Evolutionary conservation across 2,329 filamentous ascomycete species (phyloP).

Genomic region (Lachnum nothofagi): DNA sequence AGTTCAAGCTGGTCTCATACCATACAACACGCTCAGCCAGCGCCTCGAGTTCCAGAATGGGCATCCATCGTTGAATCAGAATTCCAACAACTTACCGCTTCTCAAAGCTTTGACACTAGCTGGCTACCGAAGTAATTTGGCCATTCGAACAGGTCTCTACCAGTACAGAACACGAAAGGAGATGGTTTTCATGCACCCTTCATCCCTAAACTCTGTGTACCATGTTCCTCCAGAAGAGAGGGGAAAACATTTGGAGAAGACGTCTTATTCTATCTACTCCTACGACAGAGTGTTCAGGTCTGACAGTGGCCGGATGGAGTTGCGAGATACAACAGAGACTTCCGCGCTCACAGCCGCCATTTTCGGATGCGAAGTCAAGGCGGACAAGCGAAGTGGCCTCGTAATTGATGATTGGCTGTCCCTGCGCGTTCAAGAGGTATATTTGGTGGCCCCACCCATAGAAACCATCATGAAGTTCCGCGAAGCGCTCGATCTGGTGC

Average conservation of each 20-base stretch:
- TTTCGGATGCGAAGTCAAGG: background rate
- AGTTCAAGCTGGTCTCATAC: background rate
- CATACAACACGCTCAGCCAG: background rate
- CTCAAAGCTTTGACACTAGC: conserved; percentile 44
- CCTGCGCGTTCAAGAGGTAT: background rate
- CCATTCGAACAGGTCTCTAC: conserved; percentile 8
- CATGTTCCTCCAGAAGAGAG: background rate
- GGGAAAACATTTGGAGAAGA: background rate
- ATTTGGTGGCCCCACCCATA: background rate
- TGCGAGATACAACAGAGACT: conserved; percentile 7
- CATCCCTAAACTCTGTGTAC: conserved; percentile 1
- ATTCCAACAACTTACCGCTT: conserved; percentile 39
- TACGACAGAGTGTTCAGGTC: background rate
- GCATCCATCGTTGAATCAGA: conserved; percentile 37
- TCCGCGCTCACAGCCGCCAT: conserved; percentile 6
- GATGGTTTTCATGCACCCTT: background rate
- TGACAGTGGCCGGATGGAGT: background rate
- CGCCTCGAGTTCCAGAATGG: conserved; percentile 27
- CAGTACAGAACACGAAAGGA: background rate
- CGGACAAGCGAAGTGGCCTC: background rate
- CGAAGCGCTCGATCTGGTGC: background rate
- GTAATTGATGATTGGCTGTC: background rate
- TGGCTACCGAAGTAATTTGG: conserved; percentile 43
- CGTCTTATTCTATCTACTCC: background rate
- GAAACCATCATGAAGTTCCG: background rate